Evolutionary conservation across 2,329 filamentous ascomycete genomes (phyloP).

Genomic region (Exophiala sideris): DNA sequence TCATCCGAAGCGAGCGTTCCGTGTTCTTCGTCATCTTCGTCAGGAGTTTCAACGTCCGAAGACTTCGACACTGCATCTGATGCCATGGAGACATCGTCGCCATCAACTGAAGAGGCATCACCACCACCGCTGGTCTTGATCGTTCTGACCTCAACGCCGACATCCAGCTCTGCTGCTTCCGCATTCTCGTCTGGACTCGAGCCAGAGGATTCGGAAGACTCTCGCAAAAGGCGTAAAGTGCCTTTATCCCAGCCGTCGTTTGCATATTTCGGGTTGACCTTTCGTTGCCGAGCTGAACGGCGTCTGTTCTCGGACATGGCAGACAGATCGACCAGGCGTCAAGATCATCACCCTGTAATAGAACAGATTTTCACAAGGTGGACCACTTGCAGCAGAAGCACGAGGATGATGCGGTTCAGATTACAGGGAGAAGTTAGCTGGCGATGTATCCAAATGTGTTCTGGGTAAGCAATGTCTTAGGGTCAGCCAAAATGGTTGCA

Average conservation of each 20-base stretch:
- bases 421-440: too few species aligned
- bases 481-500: too few species aligned
- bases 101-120: conserved; percentile 2
- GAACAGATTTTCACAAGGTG: too few species aligned
- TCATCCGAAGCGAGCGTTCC: conserved; percentile 5
- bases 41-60: conserved; percentile 10
- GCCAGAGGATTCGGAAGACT: conserved; percentile 21
- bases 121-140: not conserved
- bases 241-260: conserved; percentile 26
- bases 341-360: not conserved
- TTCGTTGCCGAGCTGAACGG: conserved; percentile 25
- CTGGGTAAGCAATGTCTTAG: too few species aligned
- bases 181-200: conserved; percentile 13
- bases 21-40: conserved; percentile 10
- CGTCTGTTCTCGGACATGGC: conserved; percentile 17
- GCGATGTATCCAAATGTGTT: too few species aligned
- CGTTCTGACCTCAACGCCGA: not conserved
- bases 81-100: conserved; percentile 4
- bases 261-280: conserved; percentile 24
- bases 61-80: conserved; percentile 1
- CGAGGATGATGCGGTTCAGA: too few species aligned
- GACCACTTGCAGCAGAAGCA: too few species aligned
- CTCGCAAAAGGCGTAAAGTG: conserved; percentile 20
- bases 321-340: not conserved
- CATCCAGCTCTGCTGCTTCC: not conserved